These are phyloP conservation scores for Leptoxyphium fumago DNA, from an alignment of 2,329 filamentous ascomycete genomes.

Conservation along the genomic window DNA sequence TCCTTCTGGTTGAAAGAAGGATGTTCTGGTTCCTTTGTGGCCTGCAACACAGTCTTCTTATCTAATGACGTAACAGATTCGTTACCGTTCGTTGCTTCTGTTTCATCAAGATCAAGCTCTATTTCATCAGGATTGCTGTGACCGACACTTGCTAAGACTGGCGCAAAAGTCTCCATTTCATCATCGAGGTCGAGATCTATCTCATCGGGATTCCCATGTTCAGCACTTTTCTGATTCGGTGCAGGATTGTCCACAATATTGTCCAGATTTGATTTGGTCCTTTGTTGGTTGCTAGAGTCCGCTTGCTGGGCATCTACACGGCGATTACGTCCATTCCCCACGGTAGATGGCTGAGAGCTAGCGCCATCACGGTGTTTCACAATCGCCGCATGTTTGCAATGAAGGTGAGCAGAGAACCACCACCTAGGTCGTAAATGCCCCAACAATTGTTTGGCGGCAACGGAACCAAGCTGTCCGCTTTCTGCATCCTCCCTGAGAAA, in stretches of 20 bases:
- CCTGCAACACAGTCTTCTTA: background rate
- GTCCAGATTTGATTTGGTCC: background rate
- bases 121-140: conserved; percentile 28
- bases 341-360: background rate
- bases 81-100: background rate
- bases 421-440: conserved; percentile 66
- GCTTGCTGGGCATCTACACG: background rate
- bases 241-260: background rate
- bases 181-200: conserved; percentile 40
- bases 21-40: background rate
- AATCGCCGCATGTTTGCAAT: conserved; percentile 67
- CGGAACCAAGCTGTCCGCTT: conserved; percentile 61
- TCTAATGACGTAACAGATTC: background rate
- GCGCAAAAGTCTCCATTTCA: conserved; percentile 5
- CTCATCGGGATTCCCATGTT: conserved; percentile 47
- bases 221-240: background rate
- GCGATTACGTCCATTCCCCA: background rate
- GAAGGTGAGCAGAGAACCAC: conserved; percentile 87
- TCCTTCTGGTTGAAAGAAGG: too few species aligned
- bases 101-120: conserved; percentile 21
- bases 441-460: conserved; percentile 66
- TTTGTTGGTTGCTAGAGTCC: background rate
- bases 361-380: conserved; percentile 29
- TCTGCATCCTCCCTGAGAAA: conserved; percentile 62
- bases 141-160: conserved; percentile 3